Evolutionary conservation across 805 yeast species (phyloP).

Genomic region (Babjeviella inositovora): DNA sequence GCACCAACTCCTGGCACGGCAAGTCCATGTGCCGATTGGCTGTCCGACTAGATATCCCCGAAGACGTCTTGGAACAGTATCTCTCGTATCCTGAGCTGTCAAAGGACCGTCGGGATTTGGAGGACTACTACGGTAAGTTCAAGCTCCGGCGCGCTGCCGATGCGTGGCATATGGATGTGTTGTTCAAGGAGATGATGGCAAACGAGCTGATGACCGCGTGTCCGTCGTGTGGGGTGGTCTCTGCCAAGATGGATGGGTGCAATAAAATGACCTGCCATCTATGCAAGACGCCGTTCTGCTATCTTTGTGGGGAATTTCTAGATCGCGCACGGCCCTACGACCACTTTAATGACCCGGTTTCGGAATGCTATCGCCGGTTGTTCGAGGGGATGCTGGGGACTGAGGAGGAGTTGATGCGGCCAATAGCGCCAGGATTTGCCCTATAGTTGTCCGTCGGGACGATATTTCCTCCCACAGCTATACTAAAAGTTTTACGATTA

Average conservation of each 20-base stretch:
- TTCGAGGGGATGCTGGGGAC: slow-evolving; percentile 33
- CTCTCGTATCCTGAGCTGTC: slow-evolving; percentile 13
- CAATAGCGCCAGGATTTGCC: too few relatives aligned
- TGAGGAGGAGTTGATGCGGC: too few relatives aligned
- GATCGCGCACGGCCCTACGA: slow-evolving; percentile 25
- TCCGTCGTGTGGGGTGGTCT: slow-evolving; percentile 31
- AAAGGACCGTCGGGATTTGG: slow-evolving; percentile 14
- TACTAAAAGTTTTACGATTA: too few relatives aligned
- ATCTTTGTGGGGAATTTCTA: slow-evolving; percentile 29
- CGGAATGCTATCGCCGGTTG: slow-evolving; percentile 28
- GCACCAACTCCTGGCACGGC: slow-evolving; percentile 51
- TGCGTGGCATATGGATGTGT: slow-evolving; percentile 26
- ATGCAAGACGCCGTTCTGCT: slow-evolving; percentile 34
- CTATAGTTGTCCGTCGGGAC: too few relatives aligned
- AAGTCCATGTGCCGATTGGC: slow-evolving; percentile 22
- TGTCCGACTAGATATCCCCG: slow-evolving; percentile 11
- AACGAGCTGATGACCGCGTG: slow-evolving; percentile 28
- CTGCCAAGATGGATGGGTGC: slow-evolving; percentile 46
- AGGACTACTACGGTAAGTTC: slow-evolving; percentile 25
- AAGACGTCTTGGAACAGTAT: slow-evolving; percentile 17
- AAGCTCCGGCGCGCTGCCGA: slow-evolving; percentile 21
- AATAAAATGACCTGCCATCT: slow-evolving; percentile 42
- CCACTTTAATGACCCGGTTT: slow-evolving; percentile 26
- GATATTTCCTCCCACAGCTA: too few relatives aligned
- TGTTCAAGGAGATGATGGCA: slow-evolving; percentile 24